A percentile compares a stretch with the other conserved stretches of the same genome.
Evolutionary conservation across 495 filamentous ascomycete species (phyloP).

Genomic region (Pseudoneurospora amorphoporcata): DNA sequence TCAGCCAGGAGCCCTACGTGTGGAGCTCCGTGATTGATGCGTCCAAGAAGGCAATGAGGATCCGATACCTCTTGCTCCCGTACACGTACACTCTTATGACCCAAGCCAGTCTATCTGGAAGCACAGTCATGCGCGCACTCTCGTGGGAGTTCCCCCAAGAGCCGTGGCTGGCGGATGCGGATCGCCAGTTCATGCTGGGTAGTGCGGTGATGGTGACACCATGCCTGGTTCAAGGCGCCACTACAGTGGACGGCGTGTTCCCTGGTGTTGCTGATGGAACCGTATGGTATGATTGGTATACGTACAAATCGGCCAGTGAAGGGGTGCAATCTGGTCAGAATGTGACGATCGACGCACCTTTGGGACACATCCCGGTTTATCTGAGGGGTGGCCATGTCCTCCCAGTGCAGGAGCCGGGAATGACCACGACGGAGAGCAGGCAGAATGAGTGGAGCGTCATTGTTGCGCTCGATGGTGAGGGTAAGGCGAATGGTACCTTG

Average conservation of each 20-base stretch:
- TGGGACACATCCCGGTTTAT: slow-evolving; percentile 72
- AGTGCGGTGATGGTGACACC: slow-evolving; percentile 60
- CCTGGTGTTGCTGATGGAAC: slow-evolving; percentile 49
- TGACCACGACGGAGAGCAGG: slow-evolving; percentile 57
- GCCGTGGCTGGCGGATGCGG: slow-evolving; percentile 52
- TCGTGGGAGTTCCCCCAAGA: slow-evolving; percentile 80
- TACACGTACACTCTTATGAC: slow-evolving; percentile 80
- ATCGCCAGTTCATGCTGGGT: slow-evolving; percentile 73
- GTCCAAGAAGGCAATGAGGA: slow-evolving; percentile 55
- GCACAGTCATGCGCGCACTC: slow-evolving; percentile 71
- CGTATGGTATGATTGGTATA: slow-evolving; percentile 83
- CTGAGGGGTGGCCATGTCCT: slow-evolving; percentile 61
- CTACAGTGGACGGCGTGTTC: slow-evolving; percentile 63
- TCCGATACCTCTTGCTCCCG: slow-evolving; percentile 63
- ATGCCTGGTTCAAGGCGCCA: slow-evolving; percentile 55
- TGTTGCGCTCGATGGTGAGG: slow-evolving; percentile 46
- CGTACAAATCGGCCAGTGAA: slow-evolving; percentile 35
- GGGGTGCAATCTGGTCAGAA: slow-evolving; percentile 49
- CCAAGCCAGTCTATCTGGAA: slow-evolving; percentile 54
- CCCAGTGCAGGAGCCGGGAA: slow-evolving; percentile 58
- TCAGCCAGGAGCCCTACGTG: slow-evolving; percentile 63
- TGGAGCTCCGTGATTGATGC: slow-evolving; percentile 65
- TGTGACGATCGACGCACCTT: slow-evolving; percentile 60
- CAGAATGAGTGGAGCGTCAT: slow-evolving; percentile 61
- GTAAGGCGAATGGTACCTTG: slow-evolving; percentile 52